Base-by-base conservation (phyloP, 129 eudicot species). In the Tagetes patula region DNA sequence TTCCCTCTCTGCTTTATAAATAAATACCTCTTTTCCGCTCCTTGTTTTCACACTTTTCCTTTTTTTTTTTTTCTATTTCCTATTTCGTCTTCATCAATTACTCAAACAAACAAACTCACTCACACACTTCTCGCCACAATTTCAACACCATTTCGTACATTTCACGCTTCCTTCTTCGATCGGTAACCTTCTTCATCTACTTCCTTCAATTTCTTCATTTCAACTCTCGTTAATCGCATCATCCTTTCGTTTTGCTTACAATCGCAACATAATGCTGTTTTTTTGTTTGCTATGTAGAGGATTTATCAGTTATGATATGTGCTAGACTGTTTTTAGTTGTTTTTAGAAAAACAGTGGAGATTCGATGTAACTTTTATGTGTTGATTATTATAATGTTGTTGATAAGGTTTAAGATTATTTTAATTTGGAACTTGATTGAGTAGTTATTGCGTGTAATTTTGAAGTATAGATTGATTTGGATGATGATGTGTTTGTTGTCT, bases 101-200 rank as follows among this genome's bases (percentile, higher is more conserved):
- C 75, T 67, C 67, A 76, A 54, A 42, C 59, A 67, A 69, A 67
- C 68, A 76, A 67, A 42, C 49, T 14, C 60, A 67, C 80, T 66
- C 67, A 42, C 59, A 42, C 67, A n/a, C 72, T 46, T 27, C 8
- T 46, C 68, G 27, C 2, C 39, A 39, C 5, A 50, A 5, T 9
- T 69, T 59, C 81, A 59, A 43, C 81, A 60, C 10, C 48, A 70
- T 70, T 77, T n/a, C 81, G 65, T 70, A 52, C 81, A 70, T 77
- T 77, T 70, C 71, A 61, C 81, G 81, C 71, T 70, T 77, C 75
- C 4, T 14, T 77, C 70, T 6, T 61, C 81, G 71, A 77, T 77
- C 76, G 81, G 76, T 77, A 77, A 14, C 7, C 34, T 10, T 36
- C 69, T 58, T 34, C 20, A 9, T 37, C 3, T 42, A 30, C 7